Percentiles rank a stretch among this genome's conserved stretches.
phyloP scores from a whole-genome alignment of 2,329 filamentous ascomycete species.

The Aspergillus phoenicis region DNA sequence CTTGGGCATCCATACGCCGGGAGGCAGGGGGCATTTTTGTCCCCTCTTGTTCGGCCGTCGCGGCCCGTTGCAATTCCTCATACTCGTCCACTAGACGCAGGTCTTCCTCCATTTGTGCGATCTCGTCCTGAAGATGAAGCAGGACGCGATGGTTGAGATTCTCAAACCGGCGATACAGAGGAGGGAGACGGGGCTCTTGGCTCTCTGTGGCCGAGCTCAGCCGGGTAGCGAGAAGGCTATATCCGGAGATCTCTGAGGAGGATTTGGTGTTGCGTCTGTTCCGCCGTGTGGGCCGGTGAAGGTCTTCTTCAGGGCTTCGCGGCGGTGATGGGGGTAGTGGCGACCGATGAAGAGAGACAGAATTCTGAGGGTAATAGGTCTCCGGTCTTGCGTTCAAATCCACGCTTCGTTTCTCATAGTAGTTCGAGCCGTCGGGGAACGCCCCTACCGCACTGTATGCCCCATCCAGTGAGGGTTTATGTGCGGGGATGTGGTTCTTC shows the following conservation, averaged over 20 bases:
- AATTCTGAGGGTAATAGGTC: constrained; percentile 33
- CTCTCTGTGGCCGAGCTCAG: constrained; percentile 33
- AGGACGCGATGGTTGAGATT: constrained; percentile 79
- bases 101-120: constrained; percentile 77
- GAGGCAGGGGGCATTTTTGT: constrained; percentile 40
- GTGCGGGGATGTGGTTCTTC: constrained; percentile 25
- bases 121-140: constrained; percentile 82
- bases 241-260: constrained; percentile 34
- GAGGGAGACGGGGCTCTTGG: constrained; percentile 43
- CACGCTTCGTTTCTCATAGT: constrained; percentile 29
- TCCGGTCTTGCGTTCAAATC: constrained; percentile 37
- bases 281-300: constrained; percentile 24
- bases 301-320: constrained; percentile 35
- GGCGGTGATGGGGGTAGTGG: constrained; percentile 38
- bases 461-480: constrained; percentile 26
- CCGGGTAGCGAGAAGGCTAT: constrained; percentile 38
- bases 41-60: constrained; percentile 37
- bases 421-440: constrained; percentile 24
- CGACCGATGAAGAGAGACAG: constrained; percentile 23
- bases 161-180: constrained; percentile 82
- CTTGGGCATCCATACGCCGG: constrained; percentile 46
- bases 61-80: constrained; percentile 44
- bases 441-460: constrained; percentile 20
- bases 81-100: constrained; percentile 69
- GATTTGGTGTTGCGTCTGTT: constrained; percentile 28